phyloP scores from a whole-genome alignment of 352 stramenopile species.

The Salisapilia sapeloensis region DNA sequence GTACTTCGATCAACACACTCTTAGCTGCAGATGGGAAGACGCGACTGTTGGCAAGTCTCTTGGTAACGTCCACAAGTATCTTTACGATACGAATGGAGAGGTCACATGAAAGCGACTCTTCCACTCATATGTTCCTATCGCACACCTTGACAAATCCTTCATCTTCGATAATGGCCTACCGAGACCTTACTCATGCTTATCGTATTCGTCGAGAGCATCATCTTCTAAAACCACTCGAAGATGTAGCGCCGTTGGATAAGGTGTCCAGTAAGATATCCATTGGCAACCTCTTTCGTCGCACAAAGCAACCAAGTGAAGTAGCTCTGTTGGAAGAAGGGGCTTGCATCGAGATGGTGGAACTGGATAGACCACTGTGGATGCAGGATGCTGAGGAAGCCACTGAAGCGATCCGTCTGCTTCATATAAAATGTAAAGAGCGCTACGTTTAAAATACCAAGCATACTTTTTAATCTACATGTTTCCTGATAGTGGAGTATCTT shows the following conservation, averaged over 20 bases:
- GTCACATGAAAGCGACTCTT: no score
- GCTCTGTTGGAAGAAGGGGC: conserved; percentile 34
- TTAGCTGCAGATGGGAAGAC: no score
- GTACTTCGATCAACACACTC: no score
- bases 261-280: no score
- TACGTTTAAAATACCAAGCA: background rate
- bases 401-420: conserved; percentile 37
- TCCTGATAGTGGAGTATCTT: conserved; percentile 48
- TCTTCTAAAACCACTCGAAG: no score
- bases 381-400: conserved; percentile 41
- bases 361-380: conserved; percentile 35
- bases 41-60: no score
- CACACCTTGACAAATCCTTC: background rate
- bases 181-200: no score
- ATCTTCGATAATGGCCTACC: no score
- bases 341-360: conserved; percentile 15
- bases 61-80: no score
- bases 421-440: conserved; percentile 37
- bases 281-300: background rate
- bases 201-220: no score
- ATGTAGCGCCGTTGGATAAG: no score
- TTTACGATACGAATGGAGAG: no score
- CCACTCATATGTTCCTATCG: background rate
- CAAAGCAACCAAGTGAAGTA: conserved; percentile 17
- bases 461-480: background rate